These are phyloP conservation scores for Ustilago xerochloae DNA, from an alignment of 1,284 basidiomycete genomes.

Conservation along the genomic window DNA sequence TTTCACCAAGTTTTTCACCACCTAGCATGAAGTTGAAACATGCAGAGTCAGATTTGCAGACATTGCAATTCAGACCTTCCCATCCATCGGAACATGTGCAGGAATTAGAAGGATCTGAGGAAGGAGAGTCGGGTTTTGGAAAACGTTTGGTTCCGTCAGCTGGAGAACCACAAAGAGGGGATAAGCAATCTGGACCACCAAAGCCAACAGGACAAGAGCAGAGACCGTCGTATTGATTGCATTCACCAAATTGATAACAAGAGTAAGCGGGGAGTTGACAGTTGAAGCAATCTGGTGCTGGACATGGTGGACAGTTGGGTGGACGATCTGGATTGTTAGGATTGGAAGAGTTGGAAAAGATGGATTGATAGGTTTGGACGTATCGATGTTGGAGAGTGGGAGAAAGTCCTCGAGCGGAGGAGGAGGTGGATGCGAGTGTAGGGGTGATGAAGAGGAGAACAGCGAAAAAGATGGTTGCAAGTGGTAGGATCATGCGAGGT, in stretches of 20 bases:
- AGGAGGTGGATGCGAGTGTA: conserved; percentile 1
- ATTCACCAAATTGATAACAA: conserved; percentile 75
- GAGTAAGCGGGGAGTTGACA: conserved; percentile 57
- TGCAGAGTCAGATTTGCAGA: conserved; percentile 42
- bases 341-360: conserved; percentile 22
- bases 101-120: conserved; percentile 61
- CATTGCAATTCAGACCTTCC: conserved; percentile 87
- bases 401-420: conserved; percentile 16
- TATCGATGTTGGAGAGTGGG: conserved; percentile 23
- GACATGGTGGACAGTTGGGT: conserved; percentile 51
- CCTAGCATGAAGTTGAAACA: conserved; percentile 51
- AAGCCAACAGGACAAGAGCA: conserved; percentile 90
- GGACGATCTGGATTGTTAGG: conserved; percentile 18
- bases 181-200: conserved; percentile 86
- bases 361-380: conserved; percentile 25
- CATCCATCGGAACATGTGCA: conserved; percentile 94
- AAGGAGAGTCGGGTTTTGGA: conserved; percentile 67
- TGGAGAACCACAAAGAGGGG: conserved; percentile 83
- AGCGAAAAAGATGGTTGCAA: neutral
- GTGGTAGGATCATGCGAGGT: no score
- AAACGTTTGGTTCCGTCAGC: conserved; percentile 85
- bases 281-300: conserved; percentile 59
- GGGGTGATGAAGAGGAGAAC: neutral
- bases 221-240: conserved; percentile 86
- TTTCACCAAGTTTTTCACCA: conserved; percentile 69